Conservation (phyloP, 768 basidiomycete species). For the Podaxis sp. region DNA sequence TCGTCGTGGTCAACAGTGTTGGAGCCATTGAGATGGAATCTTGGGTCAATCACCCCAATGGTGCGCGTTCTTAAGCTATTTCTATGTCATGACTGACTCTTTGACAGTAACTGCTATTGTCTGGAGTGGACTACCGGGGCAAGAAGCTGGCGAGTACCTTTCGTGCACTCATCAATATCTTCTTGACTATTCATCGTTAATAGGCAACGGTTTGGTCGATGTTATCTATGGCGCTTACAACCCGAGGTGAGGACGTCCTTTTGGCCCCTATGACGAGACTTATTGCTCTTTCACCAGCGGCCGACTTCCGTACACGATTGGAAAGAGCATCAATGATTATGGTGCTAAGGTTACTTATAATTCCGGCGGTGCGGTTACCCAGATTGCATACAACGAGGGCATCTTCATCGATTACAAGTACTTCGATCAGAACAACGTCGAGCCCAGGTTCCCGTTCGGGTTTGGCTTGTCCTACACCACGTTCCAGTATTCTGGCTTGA, state of each 20-base stretch:
- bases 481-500: constrained; percentile 49
- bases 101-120: constrained; percentile 24
- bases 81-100: background rate
- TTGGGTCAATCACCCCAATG: constrained; percentile 59
- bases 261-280: background rate
- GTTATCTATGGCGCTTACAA: constrained; percentile 61
- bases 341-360: constrained; percentile 46
- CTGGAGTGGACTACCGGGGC: constrained; percentile 58
- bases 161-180: background rate
- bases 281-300: constrained; percentile 28
- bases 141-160: constrained; percentile 51
- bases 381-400: constrained; percentile 60
- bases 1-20: constrained; percentile 69
- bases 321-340: constrained; percentile 55
- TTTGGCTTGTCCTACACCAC: constrained; percentile 59
- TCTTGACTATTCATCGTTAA: constrained; percentile 11
- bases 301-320: constrained; percentile 53
- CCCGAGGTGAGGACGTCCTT: constrained; percentile 42
- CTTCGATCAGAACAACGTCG: constrained; percentile 48
- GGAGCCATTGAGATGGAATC: constrained; percentile 58
- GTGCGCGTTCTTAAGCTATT: constrained; percentile 19
- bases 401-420: constrained; percentile 59
- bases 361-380: constrained; percentile 35
- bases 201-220: constrained; percentile 58
- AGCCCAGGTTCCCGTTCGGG: constrained; percentile 50